Conservation (phyloP, 2,329 filamentous ascomycete species). For the Dactylonectria estremocensis region DNA sequence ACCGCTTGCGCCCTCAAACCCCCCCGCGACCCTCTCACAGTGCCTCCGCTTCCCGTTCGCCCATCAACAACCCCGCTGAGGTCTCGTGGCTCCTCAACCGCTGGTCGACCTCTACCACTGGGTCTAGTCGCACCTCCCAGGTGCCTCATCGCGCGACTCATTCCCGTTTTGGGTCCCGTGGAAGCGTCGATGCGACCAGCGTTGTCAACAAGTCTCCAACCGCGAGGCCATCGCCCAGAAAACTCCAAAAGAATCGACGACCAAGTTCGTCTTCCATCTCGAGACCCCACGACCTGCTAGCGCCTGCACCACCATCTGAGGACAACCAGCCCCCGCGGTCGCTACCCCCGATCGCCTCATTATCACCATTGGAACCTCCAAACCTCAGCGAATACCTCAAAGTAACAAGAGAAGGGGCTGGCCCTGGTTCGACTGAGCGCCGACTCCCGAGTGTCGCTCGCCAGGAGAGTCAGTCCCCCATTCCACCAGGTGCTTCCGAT, state of each 20-base stretch:
- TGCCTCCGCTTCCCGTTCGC: constrained; percentile 41
- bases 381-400: constrained; percentile 42
- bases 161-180: constrained; percentile 57
- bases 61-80: constrained; percentile 56
- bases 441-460: constrained; percentile 42
- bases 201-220: constrained; percentile 50
- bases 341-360: constrained; percentile 45
- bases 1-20: constrained; percentile 34
- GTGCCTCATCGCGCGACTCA: constrained; percentile 51
- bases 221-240: constrained; percentile 53
- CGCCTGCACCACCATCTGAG: constrained; percentile 29
- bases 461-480: constrained; percentile 50
- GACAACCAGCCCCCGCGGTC: constrained; percentile 35
- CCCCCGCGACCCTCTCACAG: constrained; percentile 33
- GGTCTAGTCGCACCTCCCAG: constrained; percentile 62
- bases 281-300: constrained; percentile 29
- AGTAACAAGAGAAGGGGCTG: constrained; percentile 45
- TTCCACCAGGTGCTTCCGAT: constrained; percentile 30
- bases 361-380: constrained; percentile 45
- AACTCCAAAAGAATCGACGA: constrained; percentile 56
- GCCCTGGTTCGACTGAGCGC: constrained; percentile 46
- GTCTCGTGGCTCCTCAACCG: constrained; percentile 65
- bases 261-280: constrained; percentile 47
- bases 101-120: constrained; percentile 69
- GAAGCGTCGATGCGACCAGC: constrained; percentile 61